Evolutionary conservation across 495 filamentous ascomycete genomes (phyloP).

Genomic region (Hypomontagnella monticulosa): DNA sequence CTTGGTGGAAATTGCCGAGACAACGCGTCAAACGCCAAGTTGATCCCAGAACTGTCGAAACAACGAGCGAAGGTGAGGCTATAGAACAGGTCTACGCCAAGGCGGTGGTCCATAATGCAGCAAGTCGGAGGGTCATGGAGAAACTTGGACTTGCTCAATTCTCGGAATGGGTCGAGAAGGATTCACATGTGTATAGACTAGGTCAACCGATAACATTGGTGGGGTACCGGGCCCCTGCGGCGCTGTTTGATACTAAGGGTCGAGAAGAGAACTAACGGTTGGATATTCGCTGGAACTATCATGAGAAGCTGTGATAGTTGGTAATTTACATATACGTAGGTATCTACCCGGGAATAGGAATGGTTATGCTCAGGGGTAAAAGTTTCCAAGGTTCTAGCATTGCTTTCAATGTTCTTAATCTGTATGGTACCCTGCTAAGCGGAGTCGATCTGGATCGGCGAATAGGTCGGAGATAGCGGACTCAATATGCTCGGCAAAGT

Average conservation of each 20-base stretch:
- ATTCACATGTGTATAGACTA: conserved; percentile 9
- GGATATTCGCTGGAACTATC: too few relatives aligned
- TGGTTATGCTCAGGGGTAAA: too few relatives aligned
- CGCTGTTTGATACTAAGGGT: background rate
- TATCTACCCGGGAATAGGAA: too few relatives aligned
- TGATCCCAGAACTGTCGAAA: conserved; percentile 4
- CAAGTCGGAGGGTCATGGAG: conserved; percentile 24
- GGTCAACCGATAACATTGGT: conserved; percentile 19
- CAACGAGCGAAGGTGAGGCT: background rate
- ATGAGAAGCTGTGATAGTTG: too few relatives aligned
- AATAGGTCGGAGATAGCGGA: conserved; percentile 17
- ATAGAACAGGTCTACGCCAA: conserved; percentile 21
- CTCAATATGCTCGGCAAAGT: background rate
- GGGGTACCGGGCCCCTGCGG: conserved; percentile 4
- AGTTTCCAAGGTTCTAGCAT: too few relatives aligned
- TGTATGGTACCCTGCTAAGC: too few relatives aligned
- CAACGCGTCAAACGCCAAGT: background rate
- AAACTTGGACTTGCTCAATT: conserved; percentile 27
- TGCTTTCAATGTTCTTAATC: too few relatives aligned
- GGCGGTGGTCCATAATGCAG: conserved; percentile 5
- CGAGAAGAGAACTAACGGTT: too few relatives aligned
- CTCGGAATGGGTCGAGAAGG: conserved; percentile 16
- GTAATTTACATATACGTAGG: too few relatives aligned
- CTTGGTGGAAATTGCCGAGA: conserved; percentile 54
- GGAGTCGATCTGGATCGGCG: too few relatives aligned